A percentile compares a stretch with the other conserved stretches of the same genome.
phyloP scores from a whole-genome alignment of 805 yeast genomes.

The Clavispora phyllophila region DNA sequence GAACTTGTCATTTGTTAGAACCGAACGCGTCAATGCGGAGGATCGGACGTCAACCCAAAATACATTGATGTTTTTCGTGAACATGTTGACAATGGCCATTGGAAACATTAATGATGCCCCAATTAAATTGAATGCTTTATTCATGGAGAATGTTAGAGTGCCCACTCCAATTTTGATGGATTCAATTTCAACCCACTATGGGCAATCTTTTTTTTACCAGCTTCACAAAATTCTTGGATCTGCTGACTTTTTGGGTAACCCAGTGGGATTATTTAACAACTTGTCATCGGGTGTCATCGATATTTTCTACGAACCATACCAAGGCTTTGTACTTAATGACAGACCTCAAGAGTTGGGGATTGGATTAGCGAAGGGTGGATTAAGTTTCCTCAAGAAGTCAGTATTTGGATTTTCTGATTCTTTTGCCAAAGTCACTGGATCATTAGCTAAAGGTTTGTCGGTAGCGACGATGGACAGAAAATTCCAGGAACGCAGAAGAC shows the following conservation, averaged over 20 bases:
- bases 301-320: constrained; percentile 94
- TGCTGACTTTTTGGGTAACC: constrained; percentile 94
- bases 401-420: constrained; percentile 95
- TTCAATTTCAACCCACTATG: constrained; percentile 76
- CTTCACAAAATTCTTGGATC: constrained; percentile 90
- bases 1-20: constrained; percentile 85
- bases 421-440: constrained; percentile 86
- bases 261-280: constrained; percentile 93
- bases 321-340: constrained; percentile 90
- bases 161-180: constrained; percentile 70
- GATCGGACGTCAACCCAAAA: constrained; percentile 57
- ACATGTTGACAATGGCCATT: constrained; percentile 90
- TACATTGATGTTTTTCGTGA: constrained; percentile 69
- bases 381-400: constrained; percentile 89
- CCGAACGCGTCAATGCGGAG: constrained; percentile 68
- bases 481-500: constrained; percentile 77
- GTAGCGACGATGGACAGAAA: constrained; percentile 82
- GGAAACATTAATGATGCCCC: constrained; percentile 98
- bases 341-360: constrained; percentile 95
- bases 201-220: constrained; percentile 88
- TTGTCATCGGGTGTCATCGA: constrained; percentile 94
- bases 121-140: constrained; percentile 76
- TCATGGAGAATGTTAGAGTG: constrained; percentile 84
- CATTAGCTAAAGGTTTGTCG: constrained; percentile 89
- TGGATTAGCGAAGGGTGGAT: constrained; percentile 92